Base-by-base conservation (phyloP, 257 asterid species). In the Lantana camara region DNA sequence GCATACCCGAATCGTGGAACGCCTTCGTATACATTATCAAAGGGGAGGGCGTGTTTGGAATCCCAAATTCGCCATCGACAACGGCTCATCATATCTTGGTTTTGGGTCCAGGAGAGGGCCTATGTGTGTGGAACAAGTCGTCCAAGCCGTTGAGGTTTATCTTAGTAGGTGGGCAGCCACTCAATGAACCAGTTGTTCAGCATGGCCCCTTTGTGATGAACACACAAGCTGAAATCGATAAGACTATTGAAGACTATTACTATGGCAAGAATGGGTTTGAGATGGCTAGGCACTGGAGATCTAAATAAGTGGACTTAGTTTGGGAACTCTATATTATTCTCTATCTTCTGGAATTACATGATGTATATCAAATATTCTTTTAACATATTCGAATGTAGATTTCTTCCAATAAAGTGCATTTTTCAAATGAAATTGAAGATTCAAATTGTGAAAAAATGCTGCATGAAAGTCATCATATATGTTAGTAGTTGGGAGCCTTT, bases 171-270 rank as follows among this genome's bases (percentile, higher is more conserved):
- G 98, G 98, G 24, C 73, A 83, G 70, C 98, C 98, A n/a, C 69
- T 92, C 9, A 82, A 82, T 37, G 98, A 92, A 50, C 94, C 97
- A 1, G 93, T 92, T 11, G 95, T 74, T 47, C 96, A 87, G 72
- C 84, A 85, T 46, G 98, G 98, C 54, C 98, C 98, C 7, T 92
- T 92, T 77, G 98, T 92, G 78, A 92, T 92, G 98, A 92, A 89
- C 78, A 80, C 98, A 8, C 85, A 90, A 45, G 95, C 85, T 49
- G 95, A 92, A 56, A 85, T 89, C 32, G 88, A 89, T 38, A 75
- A 79, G 74, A 81, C 98, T 9, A 80, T 87, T 20, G 91, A 92
- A 46, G 98, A 92, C 54, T 92, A 89, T 75, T 83, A 79, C 21
- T 79, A 83, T 65, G 73, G 72, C 66, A 83, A 75, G 81, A 89